A percentile compares a stretch with the other conserved stretches of the same genome.
phyloP scores from a whole-genome alignment of 176 grass and related monocot genomes.

The Alopecurus myosuroides region DNA sequence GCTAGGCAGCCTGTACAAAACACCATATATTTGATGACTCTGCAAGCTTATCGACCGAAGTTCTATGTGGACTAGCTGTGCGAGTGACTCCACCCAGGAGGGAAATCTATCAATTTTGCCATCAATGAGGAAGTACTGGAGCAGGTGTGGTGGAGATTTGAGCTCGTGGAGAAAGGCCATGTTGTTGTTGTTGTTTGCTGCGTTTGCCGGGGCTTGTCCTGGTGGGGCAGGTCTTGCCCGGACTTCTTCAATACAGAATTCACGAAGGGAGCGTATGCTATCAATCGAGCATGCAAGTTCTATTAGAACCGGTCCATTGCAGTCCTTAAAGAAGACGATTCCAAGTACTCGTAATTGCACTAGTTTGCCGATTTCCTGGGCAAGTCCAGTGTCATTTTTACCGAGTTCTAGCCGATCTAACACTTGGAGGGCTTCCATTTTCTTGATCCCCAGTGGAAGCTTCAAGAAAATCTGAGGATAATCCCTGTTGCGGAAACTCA shows the following conservation, averaged over 20 bases:
- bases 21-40: too few relatives aligned
- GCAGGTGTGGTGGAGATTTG: background rate
- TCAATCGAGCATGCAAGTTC: background rate
- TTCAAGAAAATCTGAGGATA: rapidly evolving
- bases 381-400: background rate
- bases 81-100: background rate
- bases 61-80: background rate
- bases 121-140: background rate
- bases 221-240: too few relatives aligned
- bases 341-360: background rate
- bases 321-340: background rate
- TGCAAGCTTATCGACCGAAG: too few relatives aligned
- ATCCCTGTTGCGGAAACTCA: rapidly evolving
- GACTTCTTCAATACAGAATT: background rate
- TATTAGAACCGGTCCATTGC: background rate
- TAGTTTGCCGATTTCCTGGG: background rate
- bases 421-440: background rate
- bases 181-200: rapidly evolving
- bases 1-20: too few relatives aligned
- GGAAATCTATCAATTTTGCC: background rate
- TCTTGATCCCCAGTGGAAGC: background rate
- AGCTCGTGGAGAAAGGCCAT: background rate
- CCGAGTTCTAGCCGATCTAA: background rate
- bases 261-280: background rate
- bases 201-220: too few relatives aligned